These are phyloP conservation scores for Arxiozyma heterogenica DNA, from an alignment of 1,139 yeast species.

Conservation along the genomic window DNA sequence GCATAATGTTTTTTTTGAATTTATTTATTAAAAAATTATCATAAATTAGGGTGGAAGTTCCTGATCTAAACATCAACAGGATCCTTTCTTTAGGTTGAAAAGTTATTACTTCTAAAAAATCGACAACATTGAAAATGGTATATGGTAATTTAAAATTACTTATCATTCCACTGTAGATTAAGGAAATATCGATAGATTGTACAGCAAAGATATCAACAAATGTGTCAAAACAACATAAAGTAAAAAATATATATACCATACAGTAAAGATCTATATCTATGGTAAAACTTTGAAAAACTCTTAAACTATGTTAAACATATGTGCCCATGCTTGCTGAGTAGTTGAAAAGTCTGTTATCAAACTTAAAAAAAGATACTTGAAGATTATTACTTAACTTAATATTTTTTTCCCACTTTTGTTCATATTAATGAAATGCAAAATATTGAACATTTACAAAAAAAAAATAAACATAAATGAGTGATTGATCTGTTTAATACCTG, in stretches of 20 bases:
- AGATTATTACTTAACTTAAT: neutral
- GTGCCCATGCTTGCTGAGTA: no score
- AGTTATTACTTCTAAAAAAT: conserved; percentile 1
- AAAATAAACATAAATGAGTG: no score
- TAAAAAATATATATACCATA: neutral
- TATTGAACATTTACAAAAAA: no score
- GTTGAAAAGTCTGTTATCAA: neutral
- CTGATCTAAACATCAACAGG: conserved; percentile 5
- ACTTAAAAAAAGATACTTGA: no score
- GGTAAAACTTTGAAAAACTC: neutral
- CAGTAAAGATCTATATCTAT: neutral
- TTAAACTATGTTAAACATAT: no score
- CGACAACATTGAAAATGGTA: no score
- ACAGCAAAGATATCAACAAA: no score
- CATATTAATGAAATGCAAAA: neutral
- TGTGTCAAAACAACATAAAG: neutral
- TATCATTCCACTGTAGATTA: no score
- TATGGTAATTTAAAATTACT: no score
- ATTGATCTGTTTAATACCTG: no score
- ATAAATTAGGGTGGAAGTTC: conserved; percentile 6
- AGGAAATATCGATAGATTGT: no score
- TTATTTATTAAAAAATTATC: conserved; percentile 5
- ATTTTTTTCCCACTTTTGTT: neutral
- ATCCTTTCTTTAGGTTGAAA: conserved; percentile 10
- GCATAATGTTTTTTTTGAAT: conserved; percentile 6